Base-by-base conservation (phyloP, 345 rosid genomes). In the Salix dunnii region DNA sequence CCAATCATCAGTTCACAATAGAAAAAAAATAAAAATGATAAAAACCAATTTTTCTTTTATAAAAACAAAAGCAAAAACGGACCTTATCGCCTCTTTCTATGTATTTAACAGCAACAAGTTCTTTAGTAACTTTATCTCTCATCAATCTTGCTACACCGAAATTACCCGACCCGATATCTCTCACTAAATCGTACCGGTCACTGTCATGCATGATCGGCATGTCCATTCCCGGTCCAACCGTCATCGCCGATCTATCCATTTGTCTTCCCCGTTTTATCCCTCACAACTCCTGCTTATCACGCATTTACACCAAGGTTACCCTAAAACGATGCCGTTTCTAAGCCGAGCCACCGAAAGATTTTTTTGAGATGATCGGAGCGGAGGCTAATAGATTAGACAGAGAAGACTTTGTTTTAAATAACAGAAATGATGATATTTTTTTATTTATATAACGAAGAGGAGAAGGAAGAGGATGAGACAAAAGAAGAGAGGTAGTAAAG, bases 161-260 rank as follows among this genome's bases (percentile, higher is more conserved):
- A 63, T 81, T 81, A 4, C 84, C 81, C 9, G 81, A 70, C 55
- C 84, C 84, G 43, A 82, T 82, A 70, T 82, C 81, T 35, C 81
- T 70, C 58, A 82, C 76, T 46, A 82, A 74, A 67, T 82, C 84
- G 79, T 82, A 82, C 33, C 84, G 84, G 76, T 82, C 84, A 71
- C 84, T 81, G 33, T 81, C 84, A 63, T 82, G 84, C 84, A 82
- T 77, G 81, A 82, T 82, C 73, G 81, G 84, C 81, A 74, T 70
- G 58, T 82, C 84, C 81, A 78, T 74, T 33, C 79, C 84, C 1
- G 81, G 81, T 2, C 78, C 84, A n/a, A 74, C 60, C 11, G 78
- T 77, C 21, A 77, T 33, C 79, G 76, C 38, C 74, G 78, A 67
- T 68, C 80, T 71, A 74, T 82, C 70, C 78, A 77, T 82, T 6